Evolutionary conservation across 352 stramenopile species (phyloP).

Genomic region (Blastocystis sp.): DNA sequence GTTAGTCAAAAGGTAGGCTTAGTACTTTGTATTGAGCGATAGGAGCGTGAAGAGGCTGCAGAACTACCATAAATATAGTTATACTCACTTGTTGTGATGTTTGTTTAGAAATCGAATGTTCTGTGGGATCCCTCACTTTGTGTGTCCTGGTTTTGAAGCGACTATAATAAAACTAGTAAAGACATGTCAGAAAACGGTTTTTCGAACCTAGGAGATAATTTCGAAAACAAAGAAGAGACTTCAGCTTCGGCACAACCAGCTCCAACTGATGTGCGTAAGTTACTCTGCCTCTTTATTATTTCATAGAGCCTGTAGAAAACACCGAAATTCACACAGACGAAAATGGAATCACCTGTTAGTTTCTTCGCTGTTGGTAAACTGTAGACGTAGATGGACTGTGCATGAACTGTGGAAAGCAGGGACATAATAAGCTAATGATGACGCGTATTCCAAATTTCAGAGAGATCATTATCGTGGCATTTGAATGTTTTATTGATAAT

Average conservation of each 20-base stretch:
- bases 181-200: conserved; percentile 28
- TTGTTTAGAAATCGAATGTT: background rate
- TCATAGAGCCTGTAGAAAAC: background rate
- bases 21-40: background rate
- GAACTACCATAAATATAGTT: background rate
- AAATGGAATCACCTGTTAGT: conserved; percentile 50
- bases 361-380: conserved; percentile 57
- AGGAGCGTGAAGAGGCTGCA: conserved; percentile 17
- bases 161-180: background rate
- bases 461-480: conserved; percentile 85
- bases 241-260: background rate
- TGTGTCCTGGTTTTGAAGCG: background rate
- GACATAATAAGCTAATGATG: conserved; percentile 79
- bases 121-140: background rate
- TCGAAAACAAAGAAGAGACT: background rate
- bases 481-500: conserved; percentile 71
- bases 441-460: conserved; percentile 87
- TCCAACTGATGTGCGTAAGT: background rate
- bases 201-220: conserved; percentile 32
- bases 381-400: conserved; percentile 75
- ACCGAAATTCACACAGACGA: conserved; percentile 40
- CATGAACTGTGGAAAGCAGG: conserved; percentile 79
- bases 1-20: conserved; percentile 8
- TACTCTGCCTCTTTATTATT: background rate
- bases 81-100: conserved; percentile 14